Base-by-base conservation (phyloP, 345 rosid genomes). In the Ricinus communis region DNA sequence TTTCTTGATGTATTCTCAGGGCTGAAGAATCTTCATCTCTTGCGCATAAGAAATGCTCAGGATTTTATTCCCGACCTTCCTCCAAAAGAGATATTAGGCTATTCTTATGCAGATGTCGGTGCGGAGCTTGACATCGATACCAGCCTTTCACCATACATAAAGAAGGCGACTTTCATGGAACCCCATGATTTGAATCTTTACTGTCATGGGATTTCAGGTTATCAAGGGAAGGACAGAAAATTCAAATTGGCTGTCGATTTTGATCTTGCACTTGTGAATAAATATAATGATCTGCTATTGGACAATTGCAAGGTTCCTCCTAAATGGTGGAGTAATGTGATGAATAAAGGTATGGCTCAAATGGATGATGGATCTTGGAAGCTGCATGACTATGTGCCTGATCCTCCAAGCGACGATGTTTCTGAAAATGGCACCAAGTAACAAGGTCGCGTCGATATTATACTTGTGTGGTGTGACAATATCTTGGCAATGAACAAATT, bases 161-260 rank as follows among this genome's bases (percentile, higher is more conserved):
- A 70, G 25, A 0, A 2, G 14, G 1, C n/a, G 0, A 22, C 0
- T 11, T 1, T 19, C 8, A 4, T 5, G 6, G 2, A 19, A 15
- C 2, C 72, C 12, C 83, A 76, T 63, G 11, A 57, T 28, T 28
- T 76, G 43, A 64, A 75, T 30, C 28, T 21, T 27, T 80, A 80
- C 21, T 19, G 57, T 24, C 80, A 76, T 65, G 64, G 52, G 43
- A 27, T 80, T 10, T 76, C 83, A 18, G 80, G 80, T 43, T 11
- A 66, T 8, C 72, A 79, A 27, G 75, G 71, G 51, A 30, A 38
- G 12, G 18, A 31, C 5, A 31, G 28, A 40, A 59, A 53, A 0
- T 74, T 79, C 30, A 53, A 66, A 8, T 24, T 74, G 46, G 69
- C 45, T 15, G 27, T 63, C 27, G 22, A 63, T 45, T 45, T 25